Evolutionary conservation across 495 filamentous ascomycete genomes (phyloP).

Genomic region (Wilcoxina mikolae): DNA sequence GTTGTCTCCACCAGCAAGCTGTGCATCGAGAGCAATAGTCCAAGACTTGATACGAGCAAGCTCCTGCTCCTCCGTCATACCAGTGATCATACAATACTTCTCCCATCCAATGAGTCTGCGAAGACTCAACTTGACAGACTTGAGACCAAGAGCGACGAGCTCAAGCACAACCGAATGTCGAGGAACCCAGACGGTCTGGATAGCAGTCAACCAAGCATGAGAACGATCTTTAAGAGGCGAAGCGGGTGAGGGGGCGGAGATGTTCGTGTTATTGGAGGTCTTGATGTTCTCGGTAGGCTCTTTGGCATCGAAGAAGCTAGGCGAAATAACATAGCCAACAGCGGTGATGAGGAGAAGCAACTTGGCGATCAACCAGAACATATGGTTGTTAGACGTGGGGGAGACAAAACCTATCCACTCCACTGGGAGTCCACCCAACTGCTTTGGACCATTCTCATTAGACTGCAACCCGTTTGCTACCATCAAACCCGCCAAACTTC

Average conservation of each 20-base stretch:
- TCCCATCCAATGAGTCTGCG: conserved; percentile 62
- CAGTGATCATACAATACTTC: conserved; percentile 60
- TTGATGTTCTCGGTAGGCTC: conserved; percentile 34
- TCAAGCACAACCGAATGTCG: conserved; percentile 73
- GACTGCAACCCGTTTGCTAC: conserved; percentile 62
- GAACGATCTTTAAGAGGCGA: conserved; percentile 74
- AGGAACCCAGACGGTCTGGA: conserved; percentile 90
- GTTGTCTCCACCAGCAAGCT: conserved; percentile 82
- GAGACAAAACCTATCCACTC: conserved; percentile 16
- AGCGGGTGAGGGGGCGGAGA: conserved; percentile 50
- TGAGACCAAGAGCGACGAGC: conserved; percentile 60
- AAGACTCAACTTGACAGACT: conserved; percentile 66
- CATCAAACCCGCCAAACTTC: conserved; percentile 82
- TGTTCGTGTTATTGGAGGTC: conserved; percentile 30
- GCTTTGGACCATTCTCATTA: conserved; percentile 44
- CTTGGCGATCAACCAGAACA: conserved; percentile 41
- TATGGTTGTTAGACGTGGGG: conserved; percentile 21
- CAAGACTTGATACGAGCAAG: conserved; percentile 78
- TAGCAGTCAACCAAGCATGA: conserved; percentile 85
- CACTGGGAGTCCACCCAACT: conserved; percentile 46
- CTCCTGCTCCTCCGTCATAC: conserved; percentile 73
- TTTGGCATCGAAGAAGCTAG: conserved; percentile 50
- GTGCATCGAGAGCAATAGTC: conserved; percentile 87
- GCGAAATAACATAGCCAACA: conserved; percentile 51
- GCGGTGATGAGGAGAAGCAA: conserved; percentile 48